A percentile compares a stretch with the other conserved stretches of the same genome.
phyloP scores from a whole-genome alignment of 139 green algal species.

The Tetraselmis striata region DNA sequence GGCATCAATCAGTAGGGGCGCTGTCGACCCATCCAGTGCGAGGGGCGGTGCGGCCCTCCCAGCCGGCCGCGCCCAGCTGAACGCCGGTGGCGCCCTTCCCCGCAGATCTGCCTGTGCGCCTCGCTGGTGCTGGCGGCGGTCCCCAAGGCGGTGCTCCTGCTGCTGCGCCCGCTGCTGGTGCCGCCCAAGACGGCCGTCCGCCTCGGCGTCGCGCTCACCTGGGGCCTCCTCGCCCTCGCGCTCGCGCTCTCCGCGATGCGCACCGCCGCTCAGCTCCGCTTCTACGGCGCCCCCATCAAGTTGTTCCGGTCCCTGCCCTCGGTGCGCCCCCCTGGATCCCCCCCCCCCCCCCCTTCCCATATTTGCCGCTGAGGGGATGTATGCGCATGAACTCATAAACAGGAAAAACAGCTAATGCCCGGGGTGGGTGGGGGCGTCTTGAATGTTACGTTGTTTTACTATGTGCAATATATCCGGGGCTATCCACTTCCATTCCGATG shows the following conservation, averaged over 20 bases:
- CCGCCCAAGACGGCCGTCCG: background rate
- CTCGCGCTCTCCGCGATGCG: constrained; percentile 7
- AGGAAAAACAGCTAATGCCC: too few relatives aligned
- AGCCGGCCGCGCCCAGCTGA: too few relatives aligned
- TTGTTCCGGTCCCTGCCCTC: constrained; percentile 28
- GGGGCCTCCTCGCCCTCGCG: background rate
- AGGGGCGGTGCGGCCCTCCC: too few relatives aligned
- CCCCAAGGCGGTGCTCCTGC: background rate
- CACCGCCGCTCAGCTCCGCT: constrained; percentile 22
- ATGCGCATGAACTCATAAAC: too few relatives aligned
- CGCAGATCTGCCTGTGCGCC: constrained; percentile 46
- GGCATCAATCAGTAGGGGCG: too few relatives aligned
- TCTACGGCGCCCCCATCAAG: constrained; percentile 49
- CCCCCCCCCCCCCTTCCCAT: background rate
- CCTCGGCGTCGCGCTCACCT: background rate
- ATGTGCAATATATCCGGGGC: too few relatives aligned
- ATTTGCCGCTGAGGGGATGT: too few relatives aligned
- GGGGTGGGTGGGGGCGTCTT: too few relatives aligned
- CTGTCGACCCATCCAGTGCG: too few relatives aligned
- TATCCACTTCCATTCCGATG: too few relatives aligned
- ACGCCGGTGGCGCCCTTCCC: too few relatives aligned
- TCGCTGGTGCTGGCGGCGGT: background rate
- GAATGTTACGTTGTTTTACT: too few relatives aligned
- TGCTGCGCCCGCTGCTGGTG: background rate
- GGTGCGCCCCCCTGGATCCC: background rate